Evolutionary conservation across 805 yeast species (phyloP).

Genomic region (Candida maris): DNA sequence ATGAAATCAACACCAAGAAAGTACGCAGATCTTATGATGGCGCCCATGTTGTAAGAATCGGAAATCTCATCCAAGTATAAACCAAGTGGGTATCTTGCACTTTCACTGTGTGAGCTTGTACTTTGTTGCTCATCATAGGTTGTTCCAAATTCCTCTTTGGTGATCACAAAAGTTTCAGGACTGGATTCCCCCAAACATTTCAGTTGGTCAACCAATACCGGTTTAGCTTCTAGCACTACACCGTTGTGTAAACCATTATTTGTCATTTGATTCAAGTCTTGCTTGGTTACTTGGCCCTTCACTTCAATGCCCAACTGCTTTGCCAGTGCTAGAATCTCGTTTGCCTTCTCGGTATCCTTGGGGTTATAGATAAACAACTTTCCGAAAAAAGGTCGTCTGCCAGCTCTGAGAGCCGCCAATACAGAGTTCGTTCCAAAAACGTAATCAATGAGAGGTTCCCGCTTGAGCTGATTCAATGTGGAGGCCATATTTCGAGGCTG

Average conservation of each 20-base stretch:
- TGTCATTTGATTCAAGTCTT: constrained; percentile 57
- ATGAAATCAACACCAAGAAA: constrained; percentile 81
- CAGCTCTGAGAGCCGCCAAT: constrained; percentile 58
- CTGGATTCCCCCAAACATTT: constrained; percentile 18
- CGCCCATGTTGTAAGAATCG: constrained; percentile 88
- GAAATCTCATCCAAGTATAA: constrained; percentile 73
- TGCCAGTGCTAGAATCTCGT: constrained; percentile 47
- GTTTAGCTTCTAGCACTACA: constrained; percentile 64
- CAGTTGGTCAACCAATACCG: constrained; percentile 36
- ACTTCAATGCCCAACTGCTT: constrained; percentile 38
- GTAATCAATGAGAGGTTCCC: constrained; percentile 58
- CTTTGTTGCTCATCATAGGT: constrained; percentile 6
- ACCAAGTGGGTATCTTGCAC: constrained; percentile 56
- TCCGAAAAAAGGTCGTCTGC: constrained; percentile 50
- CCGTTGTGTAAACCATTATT: constrained; percentile 79
- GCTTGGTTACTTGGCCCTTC: constrained; percentile 33
- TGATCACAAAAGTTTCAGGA: constrained; percentile 15
- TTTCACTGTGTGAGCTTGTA: constrained; percentile 3
- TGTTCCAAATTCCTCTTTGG: constrained; percentile 25
- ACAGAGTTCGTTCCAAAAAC: constrained; percentile 77
- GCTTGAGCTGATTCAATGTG: constrained; percentile 14
- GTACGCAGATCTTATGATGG: constrained; percentile 73
- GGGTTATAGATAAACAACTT: constrained; percentile 46
- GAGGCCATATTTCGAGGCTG: constrained; percentile 9
- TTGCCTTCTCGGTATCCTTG: constrained; percentile 26